Conservation (phyloP, 1,284 basidiomycete genomes). For the Microbotryum intermedium region DNA sequence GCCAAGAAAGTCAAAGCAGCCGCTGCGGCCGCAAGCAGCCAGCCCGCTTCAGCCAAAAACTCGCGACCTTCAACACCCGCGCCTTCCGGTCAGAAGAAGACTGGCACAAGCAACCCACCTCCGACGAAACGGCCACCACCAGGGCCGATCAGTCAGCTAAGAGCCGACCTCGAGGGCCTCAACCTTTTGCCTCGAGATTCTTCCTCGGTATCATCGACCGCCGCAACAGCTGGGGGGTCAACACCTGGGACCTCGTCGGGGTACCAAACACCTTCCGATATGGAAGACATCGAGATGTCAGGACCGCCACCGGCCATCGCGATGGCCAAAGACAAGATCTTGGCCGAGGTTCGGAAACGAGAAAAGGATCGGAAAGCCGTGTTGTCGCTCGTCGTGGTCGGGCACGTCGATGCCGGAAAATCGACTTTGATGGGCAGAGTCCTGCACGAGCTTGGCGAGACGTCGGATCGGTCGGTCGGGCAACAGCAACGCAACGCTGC, state of each 20-base stretch:
- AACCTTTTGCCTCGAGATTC: conserved; percentile 45
- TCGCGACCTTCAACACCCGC: conserved; percentile 16
- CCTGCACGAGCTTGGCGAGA: conserved; percentile 78
- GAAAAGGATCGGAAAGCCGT: conserved; percentile 56
- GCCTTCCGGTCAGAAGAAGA: conserved; percentile 13
- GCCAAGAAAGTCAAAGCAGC: conserved; percentile 6
- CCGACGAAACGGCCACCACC: conserved; percentile 12
- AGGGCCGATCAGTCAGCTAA: conserved; percentile 41
- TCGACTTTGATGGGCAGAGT: conserved; percentile 94
- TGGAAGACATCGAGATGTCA: conserved; percentile 20
- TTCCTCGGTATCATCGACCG: background rate
- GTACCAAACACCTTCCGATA: background rate
- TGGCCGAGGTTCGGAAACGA: conserved; percentile 66
- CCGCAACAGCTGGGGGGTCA: background rate
- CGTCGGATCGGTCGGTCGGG: conserved; percentile 74
- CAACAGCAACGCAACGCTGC: conserved; percentile 85
- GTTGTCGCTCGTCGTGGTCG: conserved; percentile 85
- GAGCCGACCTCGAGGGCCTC: conserved; percentile 63
- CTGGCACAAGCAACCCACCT: conserved; percentile 11
- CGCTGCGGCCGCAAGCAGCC: background rate
- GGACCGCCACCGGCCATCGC: background rate
- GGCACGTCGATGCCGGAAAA: conserved; percentile 97
- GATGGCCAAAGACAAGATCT: conserved; percentile 70
- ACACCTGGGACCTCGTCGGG: no score
- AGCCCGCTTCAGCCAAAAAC: conserved; percentile 6